Percentiles rank a stretch among this genome's conserved stretches.
Evolutionary conservation across 306 rosid genomes (phyloP).

Genomic region (Castanospermum australe): DNA sequence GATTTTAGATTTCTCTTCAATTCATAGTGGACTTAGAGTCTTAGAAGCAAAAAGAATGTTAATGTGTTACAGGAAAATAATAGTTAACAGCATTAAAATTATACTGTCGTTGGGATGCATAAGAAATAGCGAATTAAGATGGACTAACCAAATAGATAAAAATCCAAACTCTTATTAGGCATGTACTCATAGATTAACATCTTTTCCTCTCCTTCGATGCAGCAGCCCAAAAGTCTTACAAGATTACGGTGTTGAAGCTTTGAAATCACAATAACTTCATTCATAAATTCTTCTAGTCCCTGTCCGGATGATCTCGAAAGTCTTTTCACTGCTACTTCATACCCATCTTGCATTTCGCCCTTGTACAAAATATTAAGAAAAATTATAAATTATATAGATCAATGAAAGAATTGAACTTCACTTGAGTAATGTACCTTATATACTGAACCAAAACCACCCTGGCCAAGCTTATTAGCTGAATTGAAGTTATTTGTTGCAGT

Average conservation of each 20-base stretch:
- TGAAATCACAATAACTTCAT: slow-evolving; percentile 36
- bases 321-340: slow-evolving; percentile 34
- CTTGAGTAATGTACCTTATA: slow-evolving; percentile 22
- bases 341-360: slow-evolving; percentile 28
- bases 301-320: slow-evolving; percentile 28
- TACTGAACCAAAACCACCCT: slow-evolving; percentile 38
- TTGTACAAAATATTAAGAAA: background rate
- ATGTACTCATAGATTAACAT: slow-evolving; percentile 39
- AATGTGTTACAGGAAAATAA: background rate
- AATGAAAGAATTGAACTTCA: background rate
- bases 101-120: too few relatives aligned
- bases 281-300: slow-evolving; percentile 31
- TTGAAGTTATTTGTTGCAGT: slow-evolving; percentile 33
- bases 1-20: background rate
- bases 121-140: background rate
- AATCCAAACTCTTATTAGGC: slow-evolving; percentile 38
- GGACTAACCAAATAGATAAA: slow-evolving; percentile 32
- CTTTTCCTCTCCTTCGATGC: slow-evolving; percentile 31
- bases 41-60: background rate
- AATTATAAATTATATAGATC: background rate
- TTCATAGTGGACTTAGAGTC: background rate
- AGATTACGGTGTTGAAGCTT: slow-evolving; percentile 40
- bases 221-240: slow-evolving; percentile 36
- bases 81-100: background rate
- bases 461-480: slow-evolving; percentile 26